Conservation (phyloP, 495 filamentous ascomycete species). For the Rostrohypoxylon terebratum region DNA sequence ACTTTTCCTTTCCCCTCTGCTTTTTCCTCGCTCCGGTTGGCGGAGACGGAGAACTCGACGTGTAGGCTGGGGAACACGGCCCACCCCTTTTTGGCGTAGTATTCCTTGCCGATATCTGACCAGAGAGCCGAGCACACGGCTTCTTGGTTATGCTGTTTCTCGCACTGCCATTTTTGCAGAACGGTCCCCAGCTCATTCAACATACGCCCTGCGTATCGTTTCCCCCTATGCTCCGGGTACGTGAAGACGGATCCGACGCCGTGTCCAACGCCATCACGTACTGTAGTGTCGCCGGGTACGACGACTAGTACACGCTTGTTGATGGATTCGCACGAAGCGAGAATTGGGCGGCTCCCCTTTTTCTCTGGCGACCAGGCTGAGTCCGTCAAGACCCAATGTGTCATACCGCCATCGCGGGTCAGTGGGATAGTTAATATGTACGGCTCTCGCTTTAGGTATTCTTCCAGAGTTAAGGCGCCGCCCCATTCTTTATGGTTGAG, state of each 20-base stretch:
- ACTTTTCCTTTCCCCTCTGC: constrained; percentile 18
- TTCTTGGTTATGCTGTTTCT: constrained; percentile 41
- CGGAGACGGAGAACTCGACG: constrained; percentile 65
- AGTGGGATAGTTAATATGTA: constrained; percentile 74
- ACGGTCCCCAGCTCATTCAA: constrained; percentile 58
- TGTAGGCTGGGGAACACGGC: constrained; percentile 76
- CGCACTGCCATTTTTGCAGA: constrained; percentile 53
- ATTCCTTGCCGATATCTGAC: constrained; percentile 95
- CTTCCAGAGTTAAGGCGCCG: constrained; percentile 69
- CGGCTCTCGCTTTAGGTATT: constrained; percentile 83
- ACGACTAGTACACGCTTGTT: constrained; percentile 73
- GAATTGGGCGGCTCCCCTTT: constrained; percentile 66
- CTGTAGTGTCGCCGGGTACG: constrained; percentile 52
- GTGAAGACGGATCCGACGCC: constrained; percentile 91
- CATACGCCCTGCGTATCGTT: constrained; percentile 81
- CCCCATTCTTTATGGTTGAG: constrained; percentile 80
- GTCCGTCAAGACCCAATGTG: constrained; percentile 88
- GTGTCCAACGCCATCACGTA: constrained; percentile 77
- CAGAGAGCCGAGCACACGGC: constrained; percentile 79
- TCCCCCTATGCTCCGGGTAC: constrained; percentile 74
- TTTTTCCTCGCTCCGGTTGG: constrained; percentile 11
- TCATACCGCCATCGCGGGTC: constrained; percentile 78
- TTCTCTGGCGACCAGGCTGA: constrained; percentile 49
- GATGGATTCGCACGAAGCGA: constrained; percentile 86
- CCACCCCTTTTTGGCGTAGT: constrained; percentile 89